Conservation (phyloP, 352 stramenopile species). For the Globisporangium camurandrum region DNA sequence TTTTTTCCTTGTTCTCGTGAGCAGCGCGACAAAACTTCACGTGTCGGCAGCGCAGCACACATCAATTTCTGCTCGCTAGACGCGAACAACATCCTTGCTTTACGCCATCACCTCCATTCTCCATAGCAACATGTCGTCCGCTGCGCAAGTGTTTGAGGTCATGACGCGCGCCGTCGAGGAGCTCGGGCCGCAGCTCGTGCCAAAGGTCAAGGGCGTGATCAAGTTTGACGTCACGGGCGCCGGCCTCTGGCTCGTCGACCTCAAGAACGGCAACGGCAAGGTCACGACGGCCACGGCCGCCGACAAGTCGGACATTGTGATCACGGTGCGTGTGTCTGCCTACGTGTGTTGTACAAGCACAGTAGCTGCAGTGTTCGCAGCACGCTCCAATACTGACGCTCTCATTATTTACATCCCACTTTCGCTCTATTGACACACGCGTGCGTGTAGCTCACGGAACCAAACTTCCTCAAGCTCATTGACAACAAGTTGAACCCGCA, state of each 20-base stretch:
- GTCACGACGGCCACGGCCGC: constrained; percentile 31
- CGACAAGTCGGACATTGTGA: constrained; percentile 72
- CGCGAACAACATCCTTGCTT: no score
- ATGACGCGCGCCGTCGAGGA: constrained; percentile 65
- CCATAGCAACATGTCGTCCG: constrained; percentile 12
- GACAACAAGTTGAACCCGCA: constrained; percentile 89
- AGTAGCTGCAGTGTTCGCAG: no score
- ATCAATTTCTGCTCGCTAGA: no score
- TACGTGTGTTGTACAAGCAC: no score
- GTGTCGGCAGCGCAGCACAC: no score
- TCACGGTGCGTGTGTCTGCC: constrained; percentile 37
- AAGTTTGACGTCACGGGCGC: constrained; percentile 72
- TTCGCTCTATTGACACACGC: no score
- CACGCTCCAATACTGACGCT: no score
- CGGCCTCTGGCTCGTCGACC: constrained; percentile 67
- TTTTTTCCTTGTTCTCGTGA: no score
- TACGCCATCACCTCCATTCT: not conserved
- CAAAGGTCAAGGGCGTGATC: constrained; percentile 71
- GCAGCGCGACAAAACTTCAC: no score
- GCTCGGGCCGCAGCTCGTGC: constrained; percentile 58
- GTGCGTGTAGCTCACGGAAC: constrained; percentile 39
- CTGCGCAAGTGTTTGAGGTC: constrained; percentile 59
- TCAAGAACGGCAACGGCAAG: constrained; percentile 68
- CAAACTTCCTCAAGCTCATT: constrained; percentile 74
- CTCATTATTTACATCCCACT: no score